Evolutionary conservation across 164 flowering plant genomes (phyloP), one percentile per base, ranked within the genome.

Genomic region (Nymphaea colorata): DNA sequence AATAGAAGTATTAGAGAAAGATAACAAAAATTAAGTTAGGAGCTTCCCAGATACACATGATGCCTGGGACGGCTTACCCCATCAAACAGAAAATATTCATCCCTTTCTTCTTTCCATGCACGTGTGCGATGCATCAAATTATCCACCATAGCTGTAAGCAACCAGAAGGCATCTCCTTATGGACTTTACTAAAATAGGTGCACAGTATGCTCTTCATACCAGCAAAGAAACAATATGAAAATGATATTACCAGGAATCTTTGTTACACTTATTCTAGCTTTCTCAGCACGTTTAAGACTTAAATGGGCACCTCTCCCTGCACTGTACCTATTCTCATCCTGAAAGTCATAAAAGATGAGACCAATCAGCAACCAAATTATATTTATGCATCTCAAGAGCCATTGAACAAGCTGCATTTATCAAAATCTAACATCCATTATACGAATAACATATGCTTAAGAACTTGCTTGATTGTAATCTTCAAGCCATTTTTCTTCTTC

Each of bases 401-500:
- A 25, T 25, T 25, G 36, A 25, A 25, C 36, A 51, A 51, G 57
- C 57, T 51, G 57, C 57, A 51, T 51, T 15, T 51, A 51, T 1
- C 36, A 25, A 25, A 25, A 25, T 25, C 36, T 25, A 25, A 25
- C 36, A 25, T 25, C 36, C 36, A 25, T 25, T 25, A 25, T 15
- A 51, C 14, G 14, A 8, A 2, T 51, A 15, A 51, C 3, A 8
- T 51, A 51, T 10, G 57, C 14, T 51, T 51, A 51, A 51, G 60
- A 59, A 65, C 77, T 79, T 79, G 90, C 98, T 74, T 68, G 86
- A 77, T 83, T 93, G 71, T 93, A 93, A 12, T 85, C 93, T 76
- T 93, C 96, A 61, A 93, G 93, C 98, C 98, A 93, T 51, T 75
- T 86, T 78, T 93, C 98, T 78, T 93, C 98, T 67, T 90, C 93